Evolutionary conservation across 257 asterid species (phyloP).

Genomic region (Przewalskia tangutica): DNA sequence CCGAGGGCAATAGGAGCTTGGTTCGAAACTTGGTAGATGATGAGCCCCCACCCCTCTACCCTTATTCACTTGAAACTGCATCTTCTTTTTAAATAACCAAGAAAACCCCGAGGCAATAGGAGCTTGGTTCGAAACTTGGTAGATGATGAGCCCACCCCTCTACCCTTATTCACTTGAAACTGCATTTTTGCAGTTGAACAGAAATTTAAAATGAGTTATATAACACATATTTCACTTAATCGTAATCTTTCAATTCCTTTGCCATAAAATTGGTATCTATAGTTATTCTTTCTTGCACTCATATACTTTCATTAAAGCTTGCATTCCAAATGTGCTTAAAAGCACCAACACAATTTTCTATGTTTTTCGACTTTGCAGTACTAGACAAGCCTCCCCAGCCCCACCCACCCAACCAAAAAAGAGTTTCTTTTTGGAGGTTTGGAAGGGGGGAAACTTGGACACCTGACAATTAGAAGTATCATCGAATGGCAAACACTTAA

Average conservation of each 20-base stretch:
- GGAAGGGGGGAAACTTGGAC: not conserved
- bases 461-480: not conserved
- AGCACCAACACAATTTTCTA: not conserved
- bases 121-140: not conserved
- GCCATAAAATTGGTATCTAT: not conserved
- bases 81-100: too few species aligned
- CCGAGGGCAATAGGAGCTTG: not conserved
- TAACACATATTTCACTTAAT: not conserved
- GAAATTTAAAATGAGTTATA: not conserved
- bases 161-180: not conserved
- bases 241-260: not conserved
- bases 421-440: not conserved
- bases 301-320: not conserved
- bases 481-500: not conserved
- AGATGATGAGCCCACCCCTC: not conserved
- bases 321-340: not conserved
- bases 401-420: not conserved
- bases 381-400: not conserved
- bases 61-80: not conserved
- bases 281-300: not conserved
- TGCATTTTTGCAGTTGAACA: not conserved
- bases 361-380: not conserved
- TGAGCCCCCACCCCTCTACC: not conserved
- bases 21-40: not conserved
- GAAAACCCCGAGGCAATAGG: not conserved